Conservation (phyloP, 2,329 filamentous ascomycete genomes). For the Aureobasidium melanogenum region DNA sequence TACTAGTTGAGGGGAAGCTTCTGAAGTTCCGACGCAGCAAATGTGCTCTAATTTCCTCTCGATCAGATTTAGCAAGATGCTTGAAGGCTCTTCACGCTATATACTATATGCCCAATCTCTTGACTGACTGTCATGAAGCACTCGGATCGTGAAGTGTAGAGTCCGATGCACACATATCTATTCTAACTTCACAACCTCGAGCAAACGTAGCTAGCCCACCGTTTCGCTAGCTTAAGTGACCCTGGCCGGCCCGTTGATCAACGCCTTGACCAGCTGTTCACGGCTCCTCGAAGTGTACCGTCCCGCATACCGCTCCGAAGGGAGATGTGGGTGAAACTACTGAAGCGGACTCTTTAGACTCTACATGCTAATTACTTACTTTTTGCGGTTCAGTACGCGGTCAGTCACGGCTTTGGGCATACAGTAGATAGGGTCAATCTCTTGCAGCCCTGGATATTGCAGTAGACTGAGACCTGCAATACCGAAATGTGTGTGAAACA, state of each 20-base stretch:
- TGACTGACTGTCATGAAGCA: background rate
- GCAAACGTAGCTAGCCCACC: background rate
- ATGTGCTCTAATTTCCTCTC: background rate
- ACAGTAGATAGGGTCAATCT: constrained; percentile 74
- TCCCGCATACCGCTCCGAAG: background rate
- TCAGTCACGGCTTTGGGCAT: constrained; percentile 9
- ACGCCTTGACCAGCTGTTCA: constrained; percentile 1
- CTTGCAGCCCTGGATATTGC: constrained; percentile 63
- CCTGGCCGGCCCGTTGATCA: background rate
- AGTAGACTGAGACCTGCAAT: constrained; percentile 81
- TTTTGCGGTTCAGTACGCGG: background rate
- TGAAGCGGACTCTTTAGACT: background rate
- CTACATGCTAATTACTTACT: background rate
- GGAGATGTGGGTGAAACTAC: background rate
- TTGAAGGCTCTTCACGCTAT: background rate
- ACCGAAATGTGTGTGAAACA: constrained; percentile 91
- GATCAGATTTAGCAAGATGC: background rate
- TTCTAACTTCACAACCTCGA: background rate
- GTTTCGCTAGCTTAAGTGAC: background rate
- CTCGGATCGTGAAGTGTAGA: background rate
- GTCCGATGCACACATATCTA: background rate
- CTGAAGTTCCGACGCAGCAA: background rate
- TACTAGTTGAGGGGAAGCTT: background rate
- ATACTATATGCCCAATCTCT: background rate
- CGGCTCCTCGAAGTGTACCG: background rate